Base-by-base conservation (phyloP, 345 rosid species). In the Eutrema japonicum region DNA sequence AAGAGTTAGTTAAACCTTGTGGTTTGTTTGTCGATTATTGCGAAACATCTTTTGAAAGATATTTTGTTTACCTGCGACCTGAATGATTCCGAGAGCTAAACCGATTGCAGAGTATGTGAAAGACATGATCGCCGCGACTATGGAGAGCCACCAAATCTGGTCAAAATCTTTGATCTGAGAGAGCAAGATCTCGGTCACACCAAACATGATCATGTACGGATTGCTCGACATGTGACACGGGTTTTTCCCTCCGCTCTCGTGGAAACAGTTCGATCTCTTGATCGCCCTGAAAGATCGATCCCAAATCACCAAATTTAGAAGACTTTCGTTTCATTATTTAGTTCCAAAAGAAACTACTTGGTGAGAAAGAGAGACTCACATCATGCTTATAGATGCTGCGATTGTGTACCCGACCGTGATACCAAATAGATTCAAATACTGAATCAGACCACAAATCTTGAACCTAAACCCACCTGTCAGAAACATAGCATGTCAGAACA, bases 61-160 rank as follows among this genome's bases (percentile, higher is more conserved):
- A 4, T 5, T 42, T 29, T 48, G 2, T 2, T 12, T 55, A 74
- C 86, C 85, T 74, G 81, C 92, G 0, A 92, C 97, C 78, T 91
- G 80, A 10, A 81, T 84, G 73, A 94, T 74, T 2, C 96, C 97
- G 4, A 94, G 97, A 30, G 83, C 90, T 5, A 94, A 93, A 29
- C 98, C 97, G 49, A 94, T 88, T 2, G 83, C 50, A 0, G 97
- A 91, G 84, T 91, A 91, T 42, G 98, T 87, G 68, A 91, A 94
- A 35, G 97, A 91, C 98, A 94, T 94, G 78, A 88, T 82, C 0
- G 98, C 96, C 0, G 96, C 98, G 5, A 91, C 83, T 22, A 86
- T 80, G 63, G 98, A 91, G 52, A 91, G 96, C 97, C 97, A 91
- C 90, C 89, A 87, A 51, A 94, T 76, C 80, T 87, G 96, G 60